A percentile compares a stretch with the other conserved stretches of the same genome.
phyloP scores from a whole-genome alignment of 2,329 filamentous ascomycete genomes.

The Polychaeton citri region DNA sequence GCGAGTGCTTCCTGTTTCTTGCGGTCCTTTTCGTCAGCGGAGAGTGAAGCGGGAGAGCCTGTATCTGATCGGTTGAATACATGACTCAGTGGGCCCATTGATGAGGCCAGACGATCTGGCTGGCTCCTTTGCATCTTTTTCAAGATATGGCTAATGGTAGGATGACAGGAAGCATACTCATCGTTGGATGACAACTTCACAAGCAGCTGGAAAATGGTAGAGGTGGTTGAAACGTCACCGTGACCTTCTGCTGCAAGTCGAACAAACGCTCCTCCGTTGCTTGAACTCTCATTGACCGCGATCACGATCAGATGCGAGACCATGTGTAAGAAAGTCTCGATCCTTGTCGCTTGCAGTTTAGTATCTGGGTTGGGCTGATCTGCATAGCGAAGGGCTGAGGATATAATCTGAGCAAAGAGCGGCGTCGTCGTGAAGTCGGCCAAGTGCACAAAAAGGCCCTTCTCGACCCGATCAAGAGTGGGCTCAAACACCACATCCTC shows the following conservation, averaged over 20 bases:
- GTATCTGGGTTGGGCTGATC: slow-evolving; percentile 40
- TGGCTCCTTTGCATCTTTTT: slow-evolving; percentile 75
- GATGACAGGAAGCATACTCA: slow-evolving; percentile 67
- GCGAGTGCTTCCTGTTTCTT: slow-evolving; percentile 87
- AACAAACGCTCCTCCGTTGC: slow-evolving; percentile 11
- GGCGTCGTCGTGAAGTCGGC: slow-evolving; percentile 70
- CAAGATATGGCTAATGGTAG: slow-evolving; percentile 73
- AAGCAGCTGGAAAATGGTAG: slow-evolving; percentile 34
- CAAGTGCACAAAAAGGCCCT: slow-evolving; percentile 64
- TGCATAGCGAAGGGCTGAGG: slow-evolving; percentile 71
- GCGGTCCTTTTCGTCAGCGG: slow-evolving; percentile 53
- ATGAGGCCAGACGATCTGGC: slow-evolving; percentile 56
- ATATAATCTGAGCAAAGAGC: slow-evolving; percentile 81
- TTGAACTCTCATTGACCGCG: slow-evolving; percentile 34
- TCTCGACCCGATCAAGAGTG: slow-evolving; percentile 59
- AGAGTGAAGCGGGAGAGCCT: slow-evolving; percentile 59
- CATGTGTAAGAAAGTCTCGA: slow-evolving; percentile 86
- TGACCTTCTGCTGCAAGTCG: slow-evolving; percentile 8
- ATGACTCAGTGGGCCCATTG: slow-evolving; percentile 46
- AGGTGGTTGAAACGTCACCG: neutral
- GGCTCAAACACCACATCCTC: slow-evolving; percentile 89
- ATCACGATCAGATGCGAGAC: slow-evolving; percentile 78
- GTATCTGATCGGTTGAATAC: slow-evolving; percentile 69
- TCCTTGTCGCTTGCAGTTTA: slow-evolving; percentile 62
- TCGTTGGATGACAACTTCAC: slow-evolving; percentile 44